Evolutionary conservation across 768 basidiomycete genomes (phyloP), one percentile per base, ranked within the genome.

Genomic region (Pholiota molesta): DNA sequence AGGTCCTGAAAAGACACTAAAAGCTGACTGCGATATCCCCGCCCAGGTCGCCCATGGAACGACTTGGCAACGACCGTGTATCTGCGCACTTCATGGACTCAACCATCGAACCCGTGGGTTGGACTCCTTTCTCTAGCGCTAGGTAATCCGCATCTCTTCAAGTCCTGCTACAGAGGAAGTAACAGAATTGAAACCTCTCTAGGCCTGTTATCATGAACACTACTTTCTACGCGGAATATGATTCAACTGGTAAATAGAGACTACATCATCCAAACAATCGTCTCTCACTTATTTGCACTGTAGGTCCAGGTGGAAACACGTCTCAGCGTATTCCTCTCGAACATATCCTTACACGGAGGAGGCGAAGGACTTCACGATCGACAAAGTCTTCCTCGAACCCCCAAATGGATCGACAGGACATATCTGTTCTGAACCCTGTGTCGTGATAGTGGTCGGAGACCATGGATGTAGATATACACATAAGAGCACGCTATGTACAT

Each of bases 11-110:
- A 35, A 9, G 8, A 9, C 35, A 10, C 13, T 10, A 35, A 35
- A 35, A 5, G 4, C 35, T 35, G 3, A 35, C 35, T 35, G 8
- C 35, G 35, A 3, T 37, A 37, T 28, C 13, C 26, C 17, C 5
- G 2, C 16, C 13, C 55, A 76, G 78, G 78, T 5, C 81, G 88
- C 2, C 87, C 88, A 0, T 89, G 88, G 88, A 88, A 87, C 68
- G 78, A 83, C 55, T 71, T 84, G 7, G 83, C 86, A 0, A 79
- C 79, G 0, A 81, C 85, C 0, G 81, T 89, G 1, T 89, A 75
- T 62, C 70, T 88, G 8, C 73, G 72, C 5, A 86, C 81, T 0
- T 81, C 55, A 89, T 89, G 86, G 86, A 89, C 57, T 74, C 81
- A 13, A 84, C 79, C 63, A 79, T 88, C 35, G 52, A 74, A 7